Evolutionary conservation across 140 eudicot genomes (phyloP), one percentile per base, ranked within the genome.

Genomic region (Flaveria floridana): DNA sequence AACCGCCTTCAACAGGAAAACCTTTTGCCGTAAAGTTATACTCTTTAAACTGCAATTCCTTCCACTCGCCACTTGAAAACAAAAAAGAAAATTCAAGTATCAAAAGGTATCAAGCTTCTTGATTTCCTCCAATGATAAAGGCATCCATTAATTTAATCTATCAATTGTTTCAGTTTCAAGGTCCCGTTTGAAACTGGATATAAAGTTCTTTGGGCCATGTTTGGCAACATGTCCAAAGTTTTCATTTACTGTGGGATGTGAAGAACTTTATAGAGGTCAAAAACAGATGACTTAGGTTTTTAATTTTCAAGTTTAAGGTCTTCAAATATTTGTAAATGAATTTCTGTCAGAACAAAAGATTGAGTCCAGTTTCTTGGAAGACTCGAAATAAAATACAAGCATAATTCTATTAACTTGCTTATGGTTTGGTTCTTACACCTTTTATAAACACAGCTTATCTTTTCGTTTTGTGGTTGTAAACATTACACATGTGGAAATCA

Each of bases 21-120:
- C 98, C 98, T 79, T 90, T 90, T 21, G 97, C 97, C 61, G 75
- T 81, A 82, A 90, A 90, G 84, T 94, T 94, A 69, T 90, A 90
- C 73, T 90, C 96, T 79, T 94, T 94, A 18, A 94, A 88, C 78
- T 86, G 89, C 78, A 94, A 44, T 6, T 88, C 87, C 82, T 84
- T 90, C 99, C 99, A 94, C 14, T 90, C 96, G 65, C 92, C 91
- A 85, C 98, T 93, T 25, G 37, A 59, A 84, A 80, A 72, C 23
- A 82, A 55, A 76, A 61, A 70, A 41, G 25, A 11, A 70, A 44
- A 65, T 65, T 4, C 77, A 62, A 70, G 25, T 48, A 68, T 68
- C 56, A 80, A 34, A 34, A 42, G 63, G 3, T 34, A 23, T 59
- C 59, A 16, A 46, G 16, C 46, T 41, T 72, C 68, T 42, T 52